phyloP scores from a whole-genome alignment of 2,329 filamentous ascomycete genomes.

The Aspergillus sp. region DNA sequence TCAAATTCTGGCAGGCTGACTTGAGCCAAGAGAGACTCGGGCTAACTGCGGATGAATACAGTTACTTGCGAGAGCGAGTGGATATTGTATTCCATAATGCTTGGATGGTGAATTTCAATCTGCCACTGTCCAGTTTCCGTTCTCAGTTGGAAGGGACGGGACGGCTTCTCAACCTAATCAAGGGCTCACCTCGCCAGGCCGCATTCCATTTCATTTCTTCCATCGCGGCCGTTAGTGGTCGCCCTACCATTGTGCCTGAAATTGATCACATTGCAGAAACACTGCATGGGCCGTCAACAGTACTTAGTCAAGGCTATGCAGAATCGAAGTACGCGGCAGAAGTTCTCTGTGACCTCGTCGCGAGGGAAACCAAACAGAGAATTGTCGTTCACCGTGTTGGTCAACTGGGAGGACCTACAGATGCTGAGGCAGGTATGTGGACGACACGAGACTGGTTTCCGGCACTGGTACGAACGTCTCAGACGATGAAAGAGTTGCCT shows the following conservation, averaged over 20 bases:
- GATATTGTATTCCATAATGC: background rate
- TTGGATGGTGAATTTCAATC: conserved; percentile 1
- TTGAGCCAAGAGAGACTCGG: background rate
- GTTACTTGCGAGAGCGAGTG: background rate
- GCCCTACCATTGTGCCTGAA: background rate
- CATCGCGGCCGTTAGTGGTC: background rate
- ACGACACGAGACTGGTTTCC: conserved; percentile 11
- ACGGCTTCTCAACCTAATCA: background rate
- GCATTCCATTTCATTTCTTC: conserved; percentile 9
- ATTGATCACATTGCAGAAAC: conserved; percentile 1
- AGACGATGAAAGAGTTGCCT: background rate
- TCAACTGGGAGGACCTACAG: conserved; percentile 5
- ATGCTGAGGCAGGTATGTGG: background rate
- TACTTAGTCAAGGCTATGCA: conserved; percentile 3
- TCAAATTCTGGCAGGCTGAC: background rate
- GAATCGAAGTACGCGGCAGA: conserved; percentile 8
- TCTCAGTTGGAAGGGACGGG: background rate
- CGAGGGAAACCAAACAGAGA: background rate
- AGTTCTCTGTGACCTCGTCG: background rate
- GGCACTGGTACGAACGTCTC: background rate
- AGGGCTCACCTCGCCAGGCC: background rate
- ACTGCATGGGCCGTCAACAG: background rate
- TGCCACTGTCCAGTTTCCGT: background rate
- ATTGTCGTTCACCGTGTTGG: conserved; percentile 7
- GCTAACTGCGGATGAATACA: background rate